A percentile compares a stretch with the other conserved stretches of the same genome.
Evolutionary conservation across 106 monocot species (phyloP).

Genomic region (Hemerocallis citrina): DNA sequence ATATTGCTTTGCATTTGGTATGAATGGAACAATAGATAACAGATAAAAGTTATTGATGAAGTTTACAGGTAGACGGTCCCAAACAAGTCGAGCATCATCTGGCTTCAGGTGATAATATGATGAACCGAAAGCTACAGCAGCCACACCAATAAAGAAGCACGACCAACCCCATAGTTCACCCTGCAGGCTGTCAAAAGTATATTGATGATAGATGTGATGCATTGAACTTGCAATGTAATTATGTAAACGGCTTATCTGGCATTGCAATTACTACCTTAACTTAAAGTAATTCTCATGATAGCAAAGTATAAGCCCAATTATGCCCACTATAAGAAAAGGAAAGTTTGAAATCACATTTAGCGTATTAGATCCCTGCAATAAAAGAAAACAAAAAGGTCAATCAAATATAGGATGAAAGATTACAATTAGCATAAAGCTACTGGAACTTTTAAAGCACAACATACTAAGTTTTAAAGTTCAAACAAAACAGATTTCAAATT

Average conservation of each 20-base stretch:
- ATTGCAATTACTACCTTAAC: slow-evolving; percentile 39
- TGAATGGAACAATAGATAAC: no score
- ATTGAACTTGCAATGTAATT: no score
- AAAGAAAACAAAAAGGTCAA: slow-evolving; percentile 4
- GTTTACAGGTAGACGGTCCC: slow-evolving; percentile 91
- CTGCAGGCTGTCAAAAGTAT: slow-evolving; percentile 60
- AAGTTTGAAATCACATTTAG: slow-evolving; percentile 93
- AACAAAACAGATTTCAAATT: not conserved
- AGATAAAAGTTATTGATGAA: slow-evolving; percentile 7
- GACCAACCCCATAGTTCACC: slow-evolving; percentile 90
- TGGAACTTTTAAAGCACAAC: not conserved
- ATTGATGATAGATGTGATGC: no score
- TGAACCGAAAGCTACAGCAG: slow-evolving; percentile 89
- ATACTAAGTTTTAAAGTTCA: not conserved
- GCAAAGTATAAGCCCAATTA: slow-evolving; percentile 77
- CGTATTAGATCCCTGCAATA: slow-evolving; percentile 89
- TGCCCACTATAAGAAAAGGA: slow-evolving; percentile 78
- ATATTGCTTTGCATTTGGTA: no score
- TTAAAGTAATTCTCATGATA: slow-evolving; percentile 59
- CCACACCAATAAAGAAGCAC: slow-evolving; percentile 72
- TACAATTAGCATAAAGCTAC: not conserved
- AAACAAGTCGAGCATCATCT: slow-evolving; percentile 83
- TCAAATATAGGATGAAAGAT: not conserved
- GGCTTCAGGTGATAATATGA: slow-evolving; percentile 92
- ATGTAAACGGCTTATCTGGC: no score